Evolutionary conservation across 2,329 filamentous ascomycete species (phyloP), one percentile per base, ranked within the genome.

Genomic region (Colletotrichum tropicale): DNA sequence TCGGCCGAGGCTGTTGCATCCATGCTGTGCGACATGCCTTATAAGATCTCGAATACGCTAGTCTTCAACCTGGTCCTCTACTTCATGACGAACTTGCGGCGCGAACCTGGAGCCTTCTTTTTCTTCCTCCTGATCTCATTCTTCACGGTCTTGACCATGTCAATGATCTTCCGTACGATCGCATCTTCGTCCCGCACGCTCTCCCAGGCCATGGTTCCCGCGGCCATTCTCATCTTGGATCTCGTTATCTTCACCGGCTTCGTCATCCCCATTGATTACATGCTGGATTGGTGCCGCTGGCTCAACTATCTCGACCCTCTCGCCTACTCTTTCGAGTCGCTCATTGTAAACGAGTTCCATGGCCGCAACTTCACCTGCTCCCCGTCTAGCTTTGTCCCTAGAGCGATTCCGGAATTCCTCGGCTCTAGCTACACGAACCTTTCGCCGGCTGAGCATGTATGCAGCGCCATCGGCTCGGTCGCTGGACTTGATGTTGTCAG

Each of bases 1-100:
- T 96, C 94, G 12, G 94, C 95, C 18, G 96, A 98, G 88, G 95
- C 95, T n/a, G 89, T 95, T 75, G 92, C 94, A 0, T 97, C 94
- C 12, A 97, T 98, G 93, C 85, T 98, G 34, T 94, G 91, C 77
- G 96, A 98, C 80, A 86, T 98, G 85, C 96, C 96, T 0, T 95
- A 95, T 84, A 98, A 97, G 84, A 84, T 98, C 10, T 48, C 85
- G n/a, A 96, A 96, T 79, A 86, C 91, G 2, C 89, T 98, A 77
- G 85, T 91, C 6, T 98, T 98, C 88, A 98, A 98, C 82, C 68
- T 96, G 36, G 89, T 92, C 2, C 85, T 98, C 4, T 98, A 98
- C 86, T 98, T 98, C 85, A 93, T 98, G 91, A 94, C 94, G 0
- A 94, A 96, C 78, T 87, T 98, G 34, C 91, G 94, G 71, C 90